Evolutionary conservation across 495 filamentous ascomycete genomes (phyloP).

Genomic region (Talaromyces adpressus): DNA sequence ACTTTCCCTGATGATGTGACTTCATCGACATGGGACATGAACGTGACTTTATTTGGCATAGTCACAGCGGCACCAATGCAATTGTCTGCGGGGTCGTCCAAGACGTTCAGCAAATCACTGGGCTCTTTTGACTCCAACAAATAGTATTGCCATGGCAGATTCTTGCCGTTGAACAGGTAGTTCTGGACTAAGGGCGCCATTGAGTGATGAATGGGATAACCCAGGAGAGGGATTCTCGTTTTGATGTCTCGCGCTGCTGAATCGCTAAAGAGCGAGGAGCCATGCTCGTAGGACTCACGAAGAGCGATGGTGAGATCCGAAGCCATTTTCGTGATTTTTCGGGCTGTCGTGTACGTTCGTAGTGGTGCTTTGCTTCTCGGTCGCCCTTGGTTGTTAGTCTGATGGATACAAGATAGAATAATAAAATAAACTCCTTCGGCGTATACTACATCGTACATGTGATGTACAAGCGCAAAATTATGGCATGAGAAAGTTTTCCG

Average conservation of each 20-base stretch:
- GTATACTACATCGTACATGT: too few relatives aligned
- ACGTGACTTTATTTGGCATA: conserved; percentile 41
- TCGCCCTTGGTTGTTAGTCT: neutral
- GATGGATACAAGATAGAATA: neutral
- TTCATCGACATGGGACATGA: conserved; percentile 29
- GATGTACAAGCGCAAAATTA: neutral
- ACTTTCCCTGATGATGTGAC: conserved; percentile 23
- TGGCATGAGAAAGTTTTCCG: neutral
- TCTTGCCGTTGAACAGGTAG: neutral
- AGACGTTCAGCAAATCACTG: neutral
- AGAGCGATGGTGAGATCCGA: conserved; percentile 2
- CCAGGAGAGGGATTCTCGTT: conserved; percentile 1
- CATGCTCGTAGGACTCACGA: conserved; percentile 1
- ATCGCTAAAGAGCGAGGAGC: neutral
- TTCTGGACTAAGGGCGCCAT: conserved; percentile 1
- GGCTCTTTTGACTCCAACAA: neutral
- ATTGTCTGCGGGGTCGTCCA: neutral
- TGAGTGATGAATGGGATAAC: neutral
- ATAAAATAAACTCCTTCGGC: neutral
- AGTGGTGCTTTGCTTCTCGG: neutral
- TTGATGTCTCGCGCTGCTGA: neutral
- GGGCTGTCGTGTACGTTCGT: neutral
- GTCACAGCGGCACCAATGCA: conserved; percentile 40
- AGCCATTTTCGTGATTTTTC: neutral
- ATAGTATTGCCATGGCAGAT: conserved; percentile 2